Base-by-base conservation (phyloP, 306 rosid species). In the Prosopis cineraria region DNA sequence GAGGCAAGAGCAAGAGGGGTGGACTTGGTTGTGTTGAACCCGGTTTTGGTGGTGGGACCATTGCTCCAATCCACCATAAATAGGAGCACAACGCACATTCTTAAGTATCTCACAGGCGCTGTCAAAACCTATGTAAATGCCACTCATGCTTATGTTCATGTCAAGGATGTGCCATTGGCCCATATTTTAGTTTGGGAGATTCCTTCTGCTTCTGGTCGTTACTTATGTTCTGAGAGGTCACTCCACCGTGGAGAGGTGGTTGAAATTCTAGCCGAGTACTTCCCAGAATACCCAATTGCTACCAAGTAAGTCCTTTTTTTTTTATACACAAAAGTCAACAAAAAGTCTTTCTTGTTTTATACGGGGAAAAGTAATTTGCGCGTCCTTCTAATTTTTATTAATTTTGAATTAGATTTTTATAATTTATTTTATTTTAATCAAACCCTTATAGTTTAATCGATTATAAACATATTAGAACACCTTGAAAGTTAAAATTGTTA, bases 241-340 rank as follows among this genome's bases (percentile, higher is more conserved):
- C 83, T 92, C 68, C 98, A 94, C 62, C 96, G 96, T 20, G 98
- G 90, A 36, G 97, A 92, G 0, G 83, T 94, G 0, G 91, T 94
- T 19, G 93, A 89, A 9, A 94, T 90, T 81, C 82, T 94, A 0
- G 86, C 89, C 66, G 84, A 89, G 63, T 83, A 73, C 71, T 94
- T 91, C 63, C 98, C 96, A 0, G 90, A 94, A 2, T 94, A 92
- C 40, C 98, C 98, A 1, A 24, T 85, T 48, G 97, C 98, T 19
- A 85, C 83, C 85, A 91, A 85, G 98, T 94, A 85, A 89, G 90
- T 78, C 25, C 27, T 7, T 50, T 19, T 6, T n/a, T 50, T 0
- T 50, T n/a, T 27, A n/a, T n/a, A n/a, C n/a, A n/a, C n/a, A n/a
- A n/a, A n/a, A n/a, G n/a, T n/a, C n/a, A n/a, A n/a, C n/a, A n/a